These are phyloP conservation scores for Syzygium oleosum DNA, from an alignment of 345 rosid species.

Conservation along the genomic window DNA sequence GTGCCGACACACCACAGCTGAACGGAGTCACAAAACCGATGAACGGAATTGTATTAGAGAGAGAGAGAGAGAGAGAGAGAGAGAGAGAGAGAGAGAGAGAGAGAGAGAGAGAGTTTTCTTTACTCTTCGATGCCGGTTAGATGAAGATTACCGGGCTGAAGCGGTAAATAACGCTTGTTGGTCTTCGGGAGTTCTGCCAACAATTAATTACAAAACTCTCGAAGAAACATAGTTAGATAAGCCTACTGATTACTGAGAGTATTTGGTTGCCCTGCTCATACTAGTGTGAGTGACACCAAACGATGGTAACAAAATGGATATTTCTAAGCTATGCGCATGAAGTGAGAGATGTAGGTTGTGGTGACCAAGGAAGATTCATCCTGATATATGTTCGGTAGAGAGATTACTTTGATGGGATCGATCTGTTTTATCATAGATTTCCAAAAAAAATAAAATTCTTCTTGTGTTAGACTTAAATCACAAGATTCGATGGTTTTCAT, in stretches of 20 bases:
- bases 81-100: too few species aligned
- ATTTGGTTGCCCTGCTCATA: not conserved
- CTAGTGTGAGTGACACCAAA: not conserved
- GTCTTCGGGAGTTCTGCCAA: not conserved
- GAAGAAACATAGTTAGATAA: not conserved
- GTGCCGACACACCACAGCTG: too few species aligned
- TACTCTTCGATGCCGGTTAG: not conserved
- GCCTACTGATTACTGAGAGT: not conserved
- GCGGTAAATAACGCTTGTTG: fast-evolving
- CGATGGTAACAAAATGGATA: not conserved
- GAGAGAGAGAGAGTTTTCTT: not conserved
- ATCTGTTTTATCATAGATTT: not conserved
- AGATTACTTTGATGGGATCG: fast-evolving
- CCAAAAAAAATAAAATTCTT: not conserved
- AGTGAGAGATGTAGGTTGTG: not conserved
- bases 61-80: not conserved
- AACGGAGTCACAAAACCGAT: not conserved
- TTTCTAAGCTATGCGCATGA: not conserved
- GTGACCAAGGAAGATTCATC: not conserved
- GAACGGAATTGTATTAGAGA: not conserved
- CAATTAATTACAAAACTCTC: fast-evolving
- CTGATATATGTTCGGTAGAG: not conserved
- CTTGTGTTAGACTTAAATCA: not conserved
- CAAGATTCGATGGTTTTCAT: not conserved
- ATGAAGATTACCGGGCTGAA: not conserved